A percentile compares a stretch with the other conserved stretches of the same genome.
Conservation (phyloP, 805 yeast genomes). For the Candida silvicultrix region DNA sequence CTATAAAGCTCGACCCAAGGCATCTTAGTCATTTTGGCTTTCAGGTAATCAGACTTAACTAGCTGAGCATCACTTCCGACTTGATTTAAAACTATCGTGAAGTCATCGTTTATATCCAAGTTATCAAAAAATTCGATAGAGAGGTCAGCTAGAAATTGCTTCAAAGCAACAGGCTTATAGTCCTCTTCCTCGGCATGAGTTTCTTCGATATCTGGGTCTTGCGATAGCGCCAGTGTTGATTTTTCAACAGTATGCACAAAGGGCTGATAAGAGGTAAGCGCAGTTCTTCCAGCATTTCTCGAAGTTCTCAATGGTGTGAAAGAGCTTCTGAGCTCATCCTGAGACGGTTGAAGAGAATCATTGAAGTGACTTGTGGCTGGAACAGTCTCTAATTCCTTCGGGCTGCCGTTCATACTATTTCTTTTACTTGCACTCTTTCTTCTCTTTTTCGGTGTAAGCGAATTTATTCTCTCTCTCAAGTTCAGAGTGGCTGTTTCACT, state of each 20-base stretch:
- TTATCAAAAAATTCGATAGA: conserved; percentile 23
- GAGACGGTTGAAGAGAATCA: conserved; percentile 1
- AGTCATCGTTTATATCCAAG: conserved; percentile 19
- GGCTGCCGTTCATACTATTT: neutral
- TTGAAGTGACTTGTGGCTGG: neutral
- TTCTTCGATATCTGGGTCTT: conserved; percentile 9
- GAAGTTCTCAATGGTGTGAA: conserved; percentile 21
- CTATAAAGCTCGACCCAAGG: conserved; percentile 23
- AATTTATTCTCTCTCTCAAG: conserved; percentile 17
- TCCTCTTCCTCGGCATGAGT: conserved; percentile 2
- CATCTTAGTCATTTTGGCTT: conserved; percentile 15
- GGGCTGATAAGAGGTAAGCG: conserved; percentile 1
- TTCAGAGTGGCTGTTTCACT: conserved; percentile 4
- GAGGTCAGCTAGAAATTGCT: conserved; percentile 18
- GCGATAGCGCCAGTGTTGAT: conserved; percentile 18
- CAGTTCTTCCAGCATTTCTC: conserved; percentile 7
- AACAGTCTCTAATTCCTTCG: no score
- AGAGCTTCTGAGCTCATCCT: conserved; percentile 11
- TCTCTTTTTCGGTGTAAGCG: conserved; percentile 20
- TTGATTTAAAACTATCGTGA: conserved; percentile 12
- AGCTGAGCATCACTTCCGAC: neutral
- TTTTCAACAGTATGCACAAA: conserved; percentile 3
- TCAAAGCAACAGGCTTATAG: conserved; percentile 18
- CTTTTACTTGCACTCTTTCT: conserved; percentile 5
- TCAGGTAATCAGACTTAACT: conserved; percentile 11